These are phyloP conservation scores for Coemansia sp. DNA, from an alignment of 192 early-diverging fungal genomes.

Conservation along the genomic window DNA sequence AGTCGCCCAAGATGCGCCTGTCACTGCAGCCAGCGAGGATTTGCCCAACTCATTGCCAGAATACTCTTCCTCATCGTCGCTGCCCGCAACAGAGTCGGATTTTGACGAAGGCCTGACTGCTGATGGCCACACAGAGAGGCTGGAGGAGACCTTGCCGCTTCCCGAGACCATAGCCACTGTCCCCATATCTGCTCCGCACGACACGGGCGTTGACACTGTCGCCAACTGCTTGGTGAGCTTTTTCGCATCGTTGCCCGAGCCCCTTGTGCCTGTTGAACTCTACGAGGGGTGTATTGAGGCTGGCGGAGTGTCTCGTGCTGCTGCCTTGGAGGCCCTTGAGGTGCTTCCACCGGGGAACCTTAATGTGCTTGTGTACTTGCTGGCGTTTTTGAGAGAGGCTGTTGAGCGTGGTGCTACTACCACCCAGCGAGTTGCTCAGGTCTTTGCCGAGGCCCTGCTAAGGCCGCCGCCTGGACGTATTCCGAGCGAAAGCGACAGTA, in stretches of 20 bases:
- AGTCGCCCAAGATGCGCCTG: background rate
- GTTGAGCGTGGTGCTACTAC: conserved; percentile 40
- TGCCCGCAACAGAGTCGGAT: background rate
- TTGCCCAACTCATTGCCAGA: too few species aligned
- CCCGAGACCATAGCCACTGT: conserved; percentile 52
- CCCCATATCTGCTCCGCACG: conserved; percentile 45
- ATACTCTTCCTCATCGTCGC: too few species aligned
- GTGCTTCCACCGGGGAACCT: conserved; percentile 64
- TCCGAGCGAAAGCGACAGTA: background rate
- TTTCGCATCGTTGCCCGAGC: conserved; percentile 67
- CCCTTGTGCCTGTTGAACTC: conserved; percentile 66
- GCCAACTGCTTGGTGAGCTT: conserved; percentile 65
- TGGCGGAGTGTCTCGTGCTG: conserved; percentile 45
- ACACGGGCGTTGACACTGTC: conserved; percentile 67
- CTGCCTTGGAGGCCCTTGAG: conserved; percentile 56
- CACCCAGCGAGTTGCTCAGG: conserved; percentile 27
- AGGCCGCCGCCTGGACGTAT: conserved; percentile 13
- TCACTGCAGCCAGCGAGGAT: background rate
- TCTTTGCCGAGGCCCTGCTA: conserved; percentile 34
- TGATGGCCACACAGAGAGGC: background rate
- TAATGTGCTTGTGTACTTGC: conserved; percentile 77
- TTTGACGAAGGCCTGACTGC: background rate
- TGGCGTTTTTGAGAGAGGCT: conserved; percentile 71
- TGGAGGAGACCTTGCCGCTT: conserved; percentile 17
- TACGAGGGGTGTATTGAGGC: conserved; percentile 65